Evolutionary conservation across 2,329 filamentous ascomycete species (phyloP).

Genomic region (Septoria linicola): DNA sequence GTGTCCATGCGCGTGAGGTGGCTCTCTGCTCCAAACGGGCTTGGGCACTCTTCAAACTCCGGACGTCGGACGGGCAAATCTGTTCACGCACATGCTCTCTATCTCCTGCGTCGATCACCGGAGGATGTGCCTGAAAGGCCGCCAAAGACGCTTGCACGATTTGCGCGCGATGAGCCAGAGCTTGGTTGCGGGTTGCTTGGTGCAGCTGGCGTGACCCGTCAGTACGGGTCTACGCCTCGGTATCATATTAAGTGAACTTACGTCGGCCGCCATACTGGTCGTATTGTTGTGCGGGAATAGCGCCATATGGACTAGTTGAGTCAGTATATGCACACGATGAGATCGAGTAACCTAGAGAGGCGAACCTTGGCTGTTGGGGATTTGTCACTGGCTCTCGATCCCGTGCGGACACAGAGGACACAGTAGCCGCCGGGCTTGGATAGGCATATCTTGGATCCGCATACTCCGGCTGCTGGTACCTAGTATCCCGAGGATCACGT

Average conservation of each 20-base stretch:
- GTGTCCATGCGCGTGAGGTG: too few relatives aligned
- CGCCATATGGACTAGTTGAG: slow-evolving; percentile 32
- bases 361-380: slow-evolving; percentile 37
- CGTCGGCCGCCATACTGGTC: slow-evolving; percentile 36
- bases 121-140: slow-evolving; percentile 17
- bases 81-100: too few relatives aligned
- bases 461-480: slow-evolving; percentile 35
- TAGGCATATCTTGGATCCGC: slow-evolving; percentile 38
- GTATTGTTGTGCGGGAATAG: slow-evolving; percentile 29
- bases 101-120: slow-evolving; percentile 22
- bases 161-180: slow-evolving; percentile 17
- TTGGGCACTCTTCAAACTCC: too few relatives aligned
- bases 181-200: slow-evolving; percentile 21
- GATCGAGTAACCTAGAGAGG: slow-evolving; percentile 15
- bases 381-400: slow-evolving; percentile 33
- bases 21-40: too few relatives aligned
- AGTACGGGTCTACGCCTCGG: slow-evolving; percentile 22
- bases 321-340: slow-evolving; percentile 25
- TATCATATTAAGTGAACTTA: slow-evolving; percentile 33
- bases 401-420: slow-evolving; percentile 31
- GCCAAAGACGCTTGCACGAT: slow-evolving; percentile 26
- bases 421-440: slow-evolving; percentile 38
- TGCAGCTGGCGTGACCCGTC: slow-evolving; percentile 31
- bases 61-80: too few relatives aligned
- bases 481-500: slow-evolving; percentile 30